These are phyloP conservation scores for Sclerospora graminicola DNA, from an alignment of 352 stramenopile species.

Conservation along the genomic window DNA sequence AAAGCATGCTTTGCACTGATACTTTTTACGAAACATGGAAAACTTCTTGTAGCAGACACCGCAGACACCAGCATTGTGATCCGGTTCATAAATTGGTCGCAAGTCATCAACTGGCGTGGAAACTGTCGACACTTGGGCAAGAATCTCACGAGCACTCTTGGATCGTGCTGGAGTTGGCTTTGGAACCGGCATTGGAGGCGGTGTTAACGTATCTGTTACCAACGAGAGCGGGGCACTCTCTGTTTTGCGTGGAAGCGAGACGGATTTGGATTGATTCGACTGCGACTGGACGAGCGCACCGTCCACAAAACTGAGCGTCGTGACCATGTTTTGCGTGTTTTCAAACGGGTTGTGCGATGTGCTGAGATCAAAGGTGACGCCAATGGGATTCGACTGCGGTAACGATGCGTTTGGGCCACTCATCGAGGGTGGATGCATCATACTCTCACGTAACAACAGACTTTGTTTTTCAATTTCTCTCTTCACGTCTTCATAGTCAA, in stretches of 20 bases:
- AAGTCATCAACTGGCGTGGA: constrained; percentile 17
- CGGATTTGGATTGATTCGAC: constrained; percentile 17
- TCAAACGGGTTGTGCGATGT: constrained; percentile 25
- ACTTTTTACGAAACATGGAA: constrained; percentile 78
- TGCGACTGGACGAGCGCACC: constrained; percentile 28
- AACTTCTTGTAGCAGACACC: constrained; percentile 83
- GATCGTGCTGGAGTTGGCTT: constrained; percentile 9
- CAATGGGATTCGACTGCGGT: constrained; percentile 17
- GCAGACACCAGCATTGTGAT: constrained; percentile 54
- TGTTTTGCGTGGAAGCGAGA: constrained; percentile 10
- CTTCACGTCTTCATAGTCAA: constrained; percentile 62
- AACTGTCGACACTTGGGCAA: background rate
- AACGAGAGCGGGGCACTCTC: constrained; percentile 2
- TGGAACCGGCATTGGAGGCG: constrained; percentile 1
- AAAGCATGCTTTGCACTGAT: constrained; percentile 78
- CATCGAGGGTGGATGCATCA: constrained; percentile 37
- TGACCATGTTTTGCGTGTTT: constrained; percentile 29
- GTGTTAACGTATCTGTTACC: constrained; percentile 16
- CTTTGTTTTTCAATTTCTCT: constrained; percentile 68
- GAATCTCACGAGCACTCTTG: constrained; percentile 12
- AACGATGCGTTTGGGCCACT: constrained; percentile 23
- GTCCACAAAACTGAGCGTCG: constrained; percentile 32
- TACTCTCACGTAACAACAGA: constrained; percentile 63
- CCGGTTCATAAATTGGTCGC: constrained; percentile 29
- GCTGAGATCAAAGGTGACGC: constrained; percentile 17